Evolutionary conservation across 352 stramenopile species (phyloP), one percentile per base, ranked within the genome.

Genomic region (Nothophytophthora sp.): DNA sequence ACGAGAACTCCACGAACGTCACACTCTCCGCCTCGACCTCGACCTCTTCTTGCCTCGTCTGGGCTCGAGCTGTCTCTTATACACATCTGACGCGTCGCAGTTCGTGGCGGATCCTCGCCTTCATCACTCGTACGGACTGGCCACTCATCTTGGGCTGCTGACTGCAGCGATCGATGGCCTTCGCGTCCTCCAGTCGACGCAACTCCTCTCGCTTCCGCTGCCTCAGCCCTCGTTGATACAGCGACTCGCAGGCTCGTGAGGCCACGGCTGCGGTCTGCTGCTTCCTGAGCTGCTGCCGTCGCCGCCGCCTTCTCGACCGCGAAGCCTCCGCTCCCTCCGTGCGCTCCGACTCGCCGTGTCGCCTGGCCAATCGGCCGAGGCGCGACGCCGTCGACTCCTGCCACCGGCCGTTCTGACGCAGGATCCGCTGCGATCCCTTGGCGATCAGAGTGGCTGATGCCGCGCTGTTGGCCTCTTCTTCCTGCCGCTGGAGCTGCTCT

Each of bases 1-100:
- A 87, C 6, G 76, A 82, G 44, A 87, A 87, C 50, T 82, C 70
- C 13, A 87, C 51, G 41, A 74, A 77, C 18, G 55, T 62, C 34
- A 77, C 41, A n/a, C n/a, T n/a, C n/a, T n/a, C n/a, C n/a, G n/a
- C n/a, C n/a, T n/a, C n/a, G n/a, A n/a, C n/a, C n/a, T n/a, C n/a
- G n/a, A n/a, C n/a, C n/a, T n/a, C n/a, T n/a, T n/a, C n/a, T n/a
- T n/a, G n/a, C n/a, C n/a, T n/a, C n/a, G n/a, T n/a, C n/a, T n/a
- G n/a, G n/a, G n/a, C n/a, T n/a, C n/a, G n/a, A n/a, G n/a, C n/a
- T n/a, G n/a, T n/a, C n/a, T n/a, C n/a, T n/a, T n/a, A n/a, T n/a
- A n/a, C n/a, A n/a, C n/a, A n/a, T n/a, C n/a, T n/a, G n/a, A n/a
- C n/a, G n/a, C n/a, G n/a, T n/a, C n/a, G n/a, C n/a, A 80, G 45